Evolutionary conservation across 495 filamentous ascomycete genomes (phyloP), one percentile per base, ranked within the genome.

Genomic region (Coniosporium apollinis): DNA sequence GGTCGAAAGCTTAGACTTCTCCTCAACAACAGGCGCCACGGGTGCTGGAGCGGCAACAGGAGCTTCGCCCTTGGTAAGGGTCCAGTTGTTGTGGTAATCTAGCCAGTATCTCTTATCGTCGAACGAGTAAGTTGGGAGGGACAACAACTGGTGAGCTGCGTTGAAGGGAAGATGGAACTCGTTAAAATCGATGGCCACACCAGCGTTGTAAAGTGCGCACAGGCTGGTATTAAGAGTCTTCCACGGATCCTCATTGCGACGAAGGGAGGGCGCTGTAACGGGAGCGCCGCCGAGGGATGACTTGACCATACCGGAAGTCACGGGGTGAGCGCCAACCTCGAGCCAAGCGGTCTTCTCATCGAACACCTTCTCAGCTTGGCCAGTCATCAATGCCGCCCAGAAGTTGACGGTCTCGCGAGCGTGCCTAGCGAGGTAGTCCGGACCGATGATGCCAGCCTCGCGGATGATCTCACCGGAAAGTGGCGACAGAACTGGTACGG

Each of bases 81-180:
- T 55, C 62, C 62, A 66, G 47, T 66, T 59, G 41, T 64, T 61
- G 43, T 51, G 48, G 40, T 65, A 62, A 37, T 65, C 56, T 14
- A 67, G 51, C 64, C 64, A 67, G 42, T 66, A 66, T 30, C 50
- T 63, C 54, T 67, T 65, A 21, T 59, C 46, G 36, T 67, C 64
- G 33, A 64, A 67, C 1, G 45, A 47, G 34, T 67, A 67, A 0
- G 62, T 59, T 5, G 65, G 65, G 5, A 69, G 48, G 8, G 51
- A 43, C 6, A 61, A 39, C 1, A 69, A 39, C 33, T 49, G 41
- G 16, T 64, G 61, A 28, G 55, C 49, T 21, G 46, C 38, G 33
- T 57, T 53, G 49, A 59, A 67, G 30, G 60, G 56, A 31, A 49
- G 47, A 43, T 67, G 62, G 47, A 56, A 67, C 36, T 67, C 60